Evolutionary conservation across 805 yeast genomes (phyloP).

Genomic region (Saturnispora quitensis): DNA sequence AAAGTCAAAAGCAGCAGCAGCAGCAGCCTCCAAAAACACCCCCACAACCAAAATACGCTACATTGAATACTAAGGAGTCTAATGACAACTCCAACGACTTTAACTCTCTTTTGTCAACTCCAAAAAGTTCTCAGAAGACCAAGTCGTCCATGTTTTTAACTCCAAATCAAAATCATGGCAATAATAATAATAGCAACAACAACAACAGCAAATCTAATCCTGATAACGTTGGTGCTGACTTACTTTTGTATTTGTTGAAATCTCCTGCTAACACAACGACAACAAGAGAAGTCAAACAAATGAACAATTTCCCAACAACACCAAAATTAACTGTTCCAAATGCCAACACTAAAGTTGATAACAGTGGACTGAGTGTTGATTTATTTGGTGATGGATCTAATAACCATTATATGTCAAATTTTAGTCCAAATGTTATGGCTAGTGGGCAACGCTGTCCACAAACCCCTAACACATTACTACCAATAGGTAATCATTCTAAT

Average conservation of each 20-base stretch:
- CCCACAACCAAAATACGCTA: conserved; percentile 14
- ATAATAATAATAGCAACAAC: neutral
- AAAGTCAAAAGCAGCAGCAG: conserved; percentile 13
- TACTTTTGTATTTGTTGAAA: conserved; percentile 72
- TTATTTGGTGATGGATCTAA: conserved; percentile 23
- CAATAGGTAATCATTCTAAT: neutral
- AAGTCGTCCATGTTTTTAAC: conserved; percentile 21
- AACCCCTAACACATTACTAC: conserved; percentile 12
- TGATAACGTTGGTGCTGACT: conserved; percentile 64
- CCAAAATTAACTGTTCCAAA: conserved; percentile 16
- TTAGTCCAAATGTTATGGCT: conserved; percentile 17
- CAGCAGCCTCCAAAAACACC: conserved; percentile 26
- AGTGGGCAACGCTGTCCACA: conserved; percentile 9
- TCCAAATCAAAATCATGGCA: conserved; percentile 25
- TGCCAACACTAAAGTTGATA: conserved; percentile 21
- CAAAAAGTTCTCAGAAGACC: conserved; percentile 18
- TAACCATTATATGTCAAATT: conserved; percentile 14
- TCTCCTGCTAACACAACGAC: conserved; percentile 43
- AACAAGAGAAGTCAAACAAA: conserved; percentile 12
- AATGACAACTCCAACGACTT: neutral
- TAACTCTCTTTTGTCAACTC: conserved; percentile 23
- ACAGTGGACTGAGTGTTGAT: conserved; percentile 10
- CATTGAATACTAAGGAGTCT: neutral
- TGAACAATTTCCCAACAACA: conserved; percentile 1
- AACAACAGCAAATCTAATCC: conserved; percentile 7